Percentiles rank a stretch among this genome's conserved stretches.
These are phyloP conservation scores for Globisporangium yorkense DNA, from an alignment of 352 stramenopile species.

Conservation along the genomic window DNA sequence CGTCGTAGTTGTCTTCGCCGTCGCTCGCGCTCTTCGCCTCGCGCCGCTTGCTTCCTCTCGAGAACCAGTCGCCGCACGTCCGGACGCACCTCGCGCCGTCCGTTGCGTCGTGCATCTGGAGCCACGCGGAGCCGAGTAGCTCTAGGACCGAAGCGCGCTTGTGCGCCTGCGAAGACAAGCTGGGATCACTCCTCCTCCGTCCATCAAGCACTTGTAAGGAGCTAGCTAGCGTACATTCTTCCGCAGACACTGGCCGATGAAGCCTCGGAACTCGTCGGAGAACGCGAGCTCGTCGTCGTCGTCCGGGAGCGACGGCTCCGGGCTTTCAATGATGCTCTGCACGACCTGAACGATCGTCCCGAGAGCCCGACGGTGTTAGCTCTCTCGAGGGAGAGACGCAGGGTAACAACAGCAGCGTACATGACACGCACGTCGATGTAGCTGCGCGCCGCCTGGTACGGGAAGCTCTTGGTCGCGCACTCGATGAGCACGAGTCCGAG, in stretches of 20 bases:
- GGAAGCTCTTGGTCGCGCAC: slow-evolving; percentile 50
- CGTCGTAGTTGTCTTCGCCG: slow-evolving; percentile 18
- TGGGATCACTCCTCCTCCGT: no score
- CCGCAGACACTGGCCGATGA: slow-evolving; percentile 52
- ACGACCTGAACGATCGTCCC: slow-evolving; percentile 32
- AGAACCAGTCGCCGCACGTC: slow-evolving; percentile 32
- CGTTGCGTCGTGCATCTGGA: slow-evolving; percentile 45
- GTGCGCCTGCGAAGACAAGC: slow-evolving; percentile 24
- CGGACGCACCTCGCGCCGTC: slow-evolving; percentile 21
- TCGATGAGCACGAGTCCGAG: slow-evolving; percentile 72
- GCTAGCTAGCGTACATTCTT: slow-evolving; percentile 40
- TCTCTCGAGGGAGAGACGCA: background rate
- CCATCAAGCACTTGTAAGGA: no score
- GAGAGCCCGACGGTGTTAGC: background rate
- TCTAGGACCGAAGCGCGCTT: slow-evolving; percentile 53
- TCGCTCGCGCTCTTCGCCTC: background rate
- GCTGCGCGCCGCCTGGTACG: slow-evolving; percentile 41
- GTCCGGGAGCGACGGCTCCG: slow-evolving; percentile 35
- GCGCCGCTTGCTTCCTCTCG: background rate
- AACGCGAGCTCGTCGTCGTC: slow-evolving; percentile 27
- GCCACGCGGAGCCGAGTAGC: slow-evolving; percentile 44
- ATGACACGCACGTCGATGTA: slow-evolving; percentile 55
- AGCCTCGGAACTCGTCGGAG: slow-evolving; percentile 43
- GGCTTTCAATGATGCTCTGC: slow-evolving; percentile 66
- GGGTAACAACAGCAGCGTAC: background rate